phyloP scores from a whole-genome alignment of 2,329 filamentous ascomycete genomes.

The Hymenoscyphus fructigenus region DNA sequence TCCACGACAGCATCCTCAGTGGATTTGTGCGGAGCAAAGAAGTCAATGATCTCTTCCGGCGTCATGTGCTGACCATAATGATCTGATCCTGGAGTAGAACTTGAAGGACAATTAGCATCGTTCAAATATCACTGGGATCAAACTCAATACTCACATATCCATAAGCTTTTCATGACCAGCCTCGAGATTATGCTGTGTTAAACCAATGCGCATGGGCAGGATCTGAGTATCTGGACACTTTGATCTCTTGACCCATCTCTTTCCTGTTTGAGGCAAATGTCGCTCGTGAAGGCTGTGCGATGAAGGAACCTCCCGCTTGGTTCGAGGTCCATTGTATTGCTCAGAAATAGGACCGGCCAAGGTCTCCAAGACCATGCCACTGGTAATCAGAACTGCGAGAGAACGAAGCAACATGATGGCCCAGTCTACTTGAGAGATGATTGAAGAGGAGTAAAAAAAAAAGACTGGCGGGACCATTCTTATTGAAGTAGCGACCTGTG shows the following conservation, averaged over 20 bases:
- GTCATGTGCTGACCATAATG: conserved; percentile 50
- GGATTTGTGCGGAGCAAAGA: conserved; percentile 44
- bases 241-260: conserved; percentile 24
- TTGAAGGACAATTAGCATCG: conserved; percentile 34
- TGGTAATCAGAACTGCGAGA: conserved; percentile 20
- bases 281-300: conserved; percentile 28
- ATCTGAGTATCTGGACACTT: conserved; percentile 23
- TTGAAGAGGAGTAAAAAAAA: neutral
- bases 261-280: conserved; percentile 24
- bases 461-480: neutral
- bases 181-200: conserved; percentile 46
- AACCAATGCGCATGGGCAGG: conserved; percentile 46
- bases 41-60: conserved; percentile 42
- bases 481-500: neutral
- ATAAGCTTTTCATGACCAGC: conserved; percentile 44
- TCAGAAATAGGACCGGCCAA: conserved; percentile 21
- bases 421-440: neutral
- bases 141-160: conserved; percentile 38
- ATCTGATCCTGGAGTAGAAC: conserved; percentile 46
- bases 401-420: conserved; percentile 24
- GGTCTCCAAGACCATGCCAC: conserved; percentile 21
- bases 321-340: conserved; percentile 8
- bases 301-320: conserved; percentile 23
- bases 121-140: conserved; percentile 31
- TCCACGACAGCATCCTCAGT: conserved; percentile 50